Base-by-base conservation (phyloP, 106 monocot species). In the Posidonia australis region DNA sequence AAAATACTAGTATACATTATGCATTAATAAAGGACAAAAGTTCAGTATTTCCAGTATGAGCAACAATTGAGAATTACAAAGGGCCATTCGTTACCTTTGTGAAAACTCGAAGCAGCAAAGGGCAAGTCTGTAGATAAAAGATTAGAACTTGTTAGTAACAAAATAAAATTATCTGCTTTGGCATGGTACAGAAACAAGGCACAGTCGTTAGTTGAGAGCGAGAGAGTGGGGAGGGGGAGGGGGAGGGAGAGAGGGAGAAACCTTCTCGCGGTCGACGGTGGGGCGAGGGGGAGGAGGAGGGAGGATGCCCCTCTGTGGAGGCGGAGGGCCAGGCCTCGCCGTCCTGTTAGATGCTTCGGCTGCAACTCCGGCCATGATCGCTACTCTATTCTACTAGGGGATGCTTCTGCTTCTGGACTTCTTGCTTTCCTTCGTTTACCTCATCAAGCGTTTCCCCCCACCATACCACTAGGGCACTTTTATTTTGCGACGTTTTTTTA, bases 231-330 rank as follows among this genome's bases (percentile, higher is more conserved):
- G 56, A 56, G 56, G 56, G 24, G 20, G 20, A 27, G 36, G 36
- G 7, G 7, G 36, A 49, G 49, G 49, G 24, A 56, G 13, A 56
- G 23, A 12, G 23, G 5, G 56, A 12, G 2, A 4, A 23, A 56
- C 56, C 56, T 56, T 56, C 56, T 56, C 56, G 56, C 56, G 56
- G 56, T 56, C 56, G 56, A 56, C 56, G 56, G 24, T 56, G 56
- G 56, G 56, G 24, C 56, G 56, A 56, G 56, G 56, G 24, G 20
- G 20, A 27, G 56, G 56, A 25, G 56, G 56, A 27, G 26, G 56
- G 11, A 13, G 5, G 21, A 19, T 12, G 21, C 56, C 56, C 5
- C 56, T 12, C 56, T 56, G 56, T 5, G 21, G 23, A 27, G 56
- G 56, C 4, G 56, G 56, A 24, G 24, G 56, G 56, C 13, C 26